Percentiles rank a stretch among this genome's conserved stretches.
These are phyloP conservation scores for Tulasnella sp. DNA, from an alignment of 768 basidiomycete genomes.

Conservation along the genomic window DNA sequence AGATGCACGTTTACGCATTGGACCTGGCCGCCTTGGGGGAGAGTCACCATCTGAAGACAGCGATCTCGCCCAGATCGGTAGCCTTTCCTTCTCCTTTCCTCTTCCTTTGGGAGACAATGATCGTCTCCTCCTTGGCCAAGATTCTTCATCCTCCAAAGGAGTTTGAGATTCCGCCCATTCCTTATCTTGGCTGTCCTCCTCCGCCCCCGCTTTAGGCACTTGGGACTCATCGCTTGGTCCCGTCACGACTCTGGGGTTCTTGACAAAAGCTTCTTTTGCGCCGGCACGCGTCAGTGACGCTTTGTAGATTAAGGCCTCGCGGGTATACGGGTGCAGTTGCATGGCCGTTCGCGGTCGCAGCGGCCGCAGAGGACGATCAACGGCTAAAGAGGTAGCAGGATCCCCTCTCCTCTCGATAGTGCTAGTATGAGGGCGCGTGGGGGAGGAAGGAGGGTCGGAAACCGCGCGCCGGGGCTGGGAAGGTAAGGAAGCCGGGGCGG, in stretches of 20 bases:
- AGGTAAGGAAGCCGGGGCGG: neutral
- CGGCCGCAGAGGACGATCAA: conserved; percentile 46
- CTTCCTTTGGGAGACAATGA: conserved; percentile 1
- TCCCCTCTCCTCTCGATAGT: neutral
- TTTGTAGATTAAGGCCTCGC: conserved; percentile 27
- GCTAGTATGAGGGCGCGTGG: conserved; percentile 5
- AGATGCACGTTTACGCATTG: neutral
- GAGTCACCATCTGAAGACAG: neutral
- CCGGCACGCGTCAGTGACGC: conserved; percentile 18
- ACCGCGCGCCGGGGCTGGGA: conserved; percentile 18
- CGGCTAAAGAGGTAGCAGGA: neutral
- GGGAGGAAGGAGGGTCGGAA: conserved; percentile 23
- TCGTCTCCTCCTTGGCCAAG: neutral
- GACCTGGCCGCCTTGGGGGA: neutral
- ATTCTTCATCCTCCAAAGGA: neutral
- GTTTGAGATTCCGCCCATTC: conserved; percentile 17
- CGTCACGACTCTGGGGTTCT: conserved; percentile 36
- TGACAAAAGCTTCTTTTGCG: conserved; percentile 63
- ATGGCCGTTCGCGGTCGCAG: conserved; percentile 58
- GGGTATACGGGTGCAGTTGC: conserved; percentile 62
- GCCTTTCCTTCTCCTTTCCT: neutral
- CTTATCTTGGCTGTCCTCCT: conserved; percentile 30
- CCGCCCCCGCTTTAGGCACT: conserved; percentile 4
- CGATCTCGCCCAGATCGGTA: neutral
- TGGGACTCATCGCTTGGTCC: conserved; percentile 25